Conservation (phyloP, 345 rosid species). For the Erodium maritimum region DNA sequence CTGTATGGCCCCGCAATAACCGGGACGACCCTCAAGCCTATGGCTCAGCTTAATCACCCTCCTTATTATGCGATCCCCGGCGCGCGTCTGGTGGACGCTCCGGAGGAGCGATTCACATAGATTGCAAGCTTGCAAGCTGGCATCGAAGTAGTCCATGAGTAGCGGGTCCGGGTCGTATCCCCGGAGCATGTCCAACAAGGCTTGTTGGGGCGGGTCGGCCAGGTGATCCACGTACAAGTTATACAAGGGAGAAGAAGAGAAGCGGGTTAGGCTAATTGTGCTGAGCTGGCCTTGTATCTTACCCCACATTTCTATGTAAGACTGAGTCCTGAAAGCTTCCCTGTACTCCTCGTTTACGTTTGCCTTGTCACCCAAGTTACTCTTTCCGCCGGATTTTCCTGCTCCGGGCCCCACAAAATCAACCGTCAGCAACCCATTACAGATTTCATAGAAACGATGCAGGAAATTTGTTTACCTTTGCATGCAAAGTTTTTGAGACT, state of each 20-base stretch:
- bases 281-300: conserved; percentile 39
- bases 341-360: conserved; percentile 71
- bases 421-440: not conserved
- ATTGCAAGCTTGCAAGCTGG: conserved; percentile 40
- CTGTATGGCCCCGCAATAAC: conserved; percentile 13
- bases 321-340: conserved; percentile 67
- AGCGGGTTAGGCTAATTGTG: conserved; percentile 13
- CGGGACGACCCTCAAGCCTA: conserved; percentile 11
- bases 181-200: conserved; percentile 25
- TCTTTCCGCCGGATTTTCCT: conserved; percentile 10
- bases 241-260: conserved; percentile 7
- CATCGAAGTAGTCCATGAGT: conserved; percentile 37
- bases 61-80: conserved; percentile 35
- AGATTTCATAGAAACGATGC: not conserved
- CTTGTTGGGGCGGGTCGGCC: conserved; percentile 47
- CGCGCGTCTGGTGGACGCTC: conserved; percentile 41
- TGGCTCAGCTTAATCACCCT: conserved; percentile 37
- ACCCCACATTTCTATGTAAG: conserved; percentile 60
- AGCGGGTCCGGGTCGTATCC: conserved; percentile 29
- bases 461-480: not conserved
- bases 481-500: not conserved
- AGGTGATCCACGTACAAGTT: conserved; percentile 13
- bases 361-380: conserved; percentile 29
- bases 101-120: conserved; percentile 52
- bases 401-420: conserved; percentile 26